Conservation (phyloP, 768 basidiomycete species). For the Pisolithus tinctorius region DNA sequence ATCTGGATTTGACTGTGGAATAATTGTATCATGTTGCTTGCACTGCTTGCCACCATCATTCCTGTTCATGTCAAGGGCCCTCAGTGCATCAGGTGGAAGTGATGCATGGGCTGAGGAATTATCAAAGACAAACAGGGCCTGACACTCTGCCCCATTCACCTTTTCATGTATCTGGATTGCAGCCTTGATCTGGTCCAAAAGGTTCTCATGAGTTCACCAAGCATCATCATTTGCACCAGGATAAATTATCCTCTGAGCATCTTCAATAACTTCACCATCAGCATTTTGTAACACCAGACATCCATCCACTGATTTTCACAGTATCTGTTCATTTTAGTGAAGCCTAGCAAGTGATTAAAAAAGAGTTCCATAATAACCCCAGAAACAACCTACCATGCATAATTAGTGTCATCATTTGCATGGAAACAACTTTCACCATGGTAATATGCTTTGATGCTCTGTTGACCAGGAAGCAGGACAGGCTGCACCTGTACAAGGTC, state of each 20-base stretch:
- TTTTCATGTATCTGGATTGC: constrained; percentile 27
- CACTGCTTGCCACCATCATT: constrained; percentile 17
- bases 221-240: constrained; percentile 10
- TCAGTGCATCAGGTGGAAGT: constrained; percentile 15
- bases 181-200: constrained; percentile 2
- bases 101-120: constrained; percentile 8
- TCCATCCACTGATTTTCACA: constrained; percentile 18
- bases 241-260: constrained; percentile 18
- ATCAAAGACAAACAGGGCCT: constrained; percentile 11
- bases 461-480: not conserved
- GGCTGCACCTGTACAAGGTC: too few species aligned
- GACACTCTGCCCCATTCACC: constrained; percentile 23
- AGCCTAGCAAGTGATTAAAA: not conserved
- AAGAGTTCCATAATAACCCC: not conserved
- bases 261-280: not conserved
- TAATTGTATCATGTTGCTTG: constrained; percentile 12
- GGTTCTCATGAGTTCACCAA: constrained; percentile 6
- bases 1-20: constrained; percentile 14
- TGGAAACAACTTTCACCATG: constrained; percentile 4
- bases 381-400: constrained; percentile 4
- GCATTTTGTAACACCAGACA: too few species aligned
- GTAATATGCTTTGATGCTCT: not conserved
- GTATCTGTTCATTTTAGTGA: not conserved
- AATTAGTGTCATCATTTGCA: constrained; percentile 27
- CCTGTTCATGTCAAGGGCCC: constrained; percentile 20